These are phyloP conservation scores for Leccinum cinnamomeum DNA, from an alignment of 1,284 basidiomycete genomes.

Conservation along the genomic window DNA sequence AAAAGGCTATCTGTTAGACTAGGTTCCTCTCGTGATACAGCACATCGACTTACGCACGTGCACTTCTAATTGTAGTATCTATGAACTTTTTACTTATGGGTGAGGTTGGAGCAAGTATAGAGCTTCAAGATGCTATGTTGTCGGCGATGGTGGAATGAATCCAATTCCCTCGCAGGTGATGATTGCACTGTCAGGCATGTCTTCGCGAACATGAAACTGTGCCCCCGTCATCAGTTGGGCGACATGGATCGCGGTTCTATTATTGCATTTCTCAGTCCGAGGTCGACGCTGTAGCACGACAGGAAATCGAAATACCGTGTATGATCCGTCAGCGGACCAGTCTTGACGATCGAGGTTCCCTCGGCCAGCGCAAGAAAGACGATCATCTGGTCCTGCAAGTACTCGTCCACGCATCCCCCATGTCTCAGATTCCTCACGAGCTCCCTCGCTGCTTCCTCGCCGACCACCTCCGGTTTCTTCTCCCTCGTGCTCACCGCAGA, in stretches of 20 bases:
- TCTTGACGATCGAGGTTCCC: slow-evolving; percentile 56
- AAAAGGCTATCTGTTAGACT: slow-evolving; percentile 5
- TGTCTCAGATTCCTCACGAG: slow-evolving; percentile 53
- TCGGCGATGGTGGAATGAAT: slow-evolving; percentile 32
- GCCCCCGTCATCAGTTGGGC: slow-evolving; percentile 64
- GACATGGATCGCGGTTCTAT: slow-evolving; percentile 71
- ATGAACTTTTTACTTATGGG: not conserved
- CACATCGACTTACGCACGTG: slow-evolving; percentile 13
- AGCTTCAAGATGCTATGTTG: not conserved
- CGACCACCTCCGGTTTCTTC: slow-evolving; percentile 46
- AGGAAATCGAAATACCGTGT: slow-evolving; percentile 47
- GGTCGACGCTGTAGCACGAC: not conserved
- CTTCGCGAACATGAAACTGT: slow-evolving; percentile 52
- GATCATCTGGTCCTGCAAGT: slow-evolving; percentile 71
- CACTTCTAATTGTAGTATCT: slow-evolving; percentile 28
- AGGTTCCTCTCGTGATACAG: slow-evolving; percentile 26
- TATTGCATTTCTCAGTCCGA: slow-evolving; percentile 28
- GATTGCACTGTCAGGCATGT: slow-evolving; percentile 37
- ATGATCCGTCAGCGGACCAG: slow-evolving; percentile 59
- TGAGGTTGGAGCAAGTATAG: not conserved
- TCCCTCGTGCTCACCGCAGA: slow-evolving; percentile 59
- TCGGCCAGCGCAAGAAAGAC: slow-evolving; percentile 70
- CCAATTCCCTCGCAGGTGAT: slow-evolving; percentile 60
- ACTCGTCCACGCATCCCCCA: slow-evolving; percentile 69
- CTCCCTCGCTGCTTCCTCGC: slow-evolving; percentile 57